phyloP scores from a whole-genome alignment of 2,329 filamentous ascomycete genomes.

The Nigrograna mackinnonii region DNA sequence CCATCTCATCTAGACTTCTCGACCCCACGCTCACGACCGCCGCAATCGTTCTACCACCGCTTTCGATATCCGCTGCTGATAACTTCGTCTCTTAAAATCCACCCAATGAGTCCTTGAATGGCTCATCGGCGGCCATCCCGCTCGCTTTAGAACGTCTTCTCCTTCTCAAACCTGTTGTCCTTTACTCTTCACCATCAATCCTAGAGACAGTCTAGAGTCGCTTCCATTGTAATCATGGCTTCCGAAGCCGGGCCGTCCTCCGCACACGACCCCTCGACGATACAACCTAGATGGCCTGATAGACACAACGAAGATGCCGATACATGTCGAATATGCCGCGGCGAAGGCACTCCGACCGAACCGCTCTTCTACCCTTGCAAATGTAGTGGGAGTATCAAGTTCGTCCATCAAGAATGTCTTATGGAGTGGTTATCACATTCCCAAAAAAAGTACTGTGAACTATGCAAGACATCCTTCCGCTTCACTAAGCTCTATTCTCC shows the following conservation, averaged over 20 bases:
- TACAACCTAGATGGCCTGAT: background rate
- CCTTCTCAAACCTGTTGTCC: background rate
- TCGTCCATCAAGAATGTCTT: conserved; percentile 94
- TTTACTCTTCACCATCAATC: conserved; percentile 3
- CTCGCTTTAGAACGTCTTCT: conserved; percentile 11
- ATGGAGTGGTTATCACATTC: conserved; percentile 99
- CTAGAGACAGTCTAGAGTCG: background rate
- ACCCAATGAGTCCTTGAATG: conserved; percentile 30
- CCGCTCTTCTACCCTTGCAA: conserved; percentile 98
- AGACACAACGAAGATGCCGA: conserved; percentile 61
- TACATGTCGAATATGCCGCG: conserved; percentile 96
- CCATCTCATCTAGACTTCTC: too few relatives aligned
- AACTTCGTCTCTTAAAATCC: conserved; percentile 2
- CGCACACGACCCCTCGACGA: conserved; percentile 5
- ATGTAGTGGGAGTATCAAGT: conserved; percentile 98
- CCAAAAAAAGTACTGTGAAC: conserved; percentile 98
- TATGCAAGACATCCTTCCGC: conserved; percentile 97
- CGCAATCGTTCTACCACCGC: too few relatives aligned
- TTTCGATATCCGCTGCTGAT: background rate
- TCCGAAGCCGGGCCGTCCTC: conserved; percentile 17
- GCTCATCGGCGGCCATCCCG: conserved; percentile 17
- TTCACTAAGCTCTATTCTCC: conserved; percentile 98
- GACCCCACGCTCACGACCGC: too few relatives aligned
- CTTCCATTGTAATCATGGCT: conserved; percentile 19
- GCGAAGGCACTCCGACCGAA: conserved; percentile 79